A percentile compares a stretch with the other conserved stretches of the same genome.
phyloP scores from a whole-genome alignment of 352 stramenopile species.

The Phytophthora citrophthora region DNA sequence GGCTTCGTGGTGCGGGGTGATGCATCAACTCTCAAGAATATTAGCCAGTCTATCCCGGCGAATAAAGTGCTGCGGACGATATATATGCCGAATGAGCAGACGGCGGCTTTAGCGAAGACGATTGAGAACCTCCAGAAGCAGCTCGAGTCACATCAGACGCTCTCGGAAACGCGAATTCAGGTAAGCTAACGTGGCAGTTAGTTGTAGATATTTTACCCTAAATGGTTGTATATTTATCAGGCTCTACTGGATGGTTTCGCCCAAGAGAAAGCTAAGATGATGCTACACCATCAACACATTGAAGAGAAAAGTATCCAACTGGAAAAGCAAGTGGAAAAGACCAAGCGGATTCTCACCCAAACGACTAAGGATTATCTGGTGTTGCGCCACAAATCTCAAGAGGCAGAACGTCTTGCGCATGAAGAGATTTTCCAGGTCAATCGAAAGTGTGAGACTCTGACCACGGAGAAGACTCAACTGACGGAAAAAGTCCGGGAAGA shows the following conservation, averaged over 20 bases:
- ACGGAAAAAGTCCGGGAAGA: constrained; percentile 53
- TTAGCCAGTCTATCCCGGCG: constrained; percentile 11
- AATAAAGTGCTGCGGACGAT: constrained; percentile 75
- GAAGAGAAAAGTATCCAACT: constrained; percentile 43
- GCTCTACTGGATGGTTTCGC: constrained; percentile 61
- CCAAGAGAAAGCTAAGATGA: constrained; percentile 58
- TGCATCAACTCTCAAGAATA: constrained; percentile 22
- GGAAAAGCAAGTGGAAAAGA: constrained; percentile 60
- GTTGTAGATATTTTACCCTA: background rate
- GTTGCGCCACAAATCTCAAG: constrained; percentile 69
- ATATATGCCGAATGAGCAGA: constrained; percentile 81
- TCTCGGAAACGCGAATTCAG: constrained; percentile 66
- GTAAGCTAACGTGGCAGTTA: constrained; percentile 22
- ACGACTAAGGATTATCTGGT: constrained; percentile 84
- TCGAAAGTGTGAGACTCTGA: constrained; percentile 44
- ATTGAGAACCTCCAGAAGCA: constrained; percentile 70
- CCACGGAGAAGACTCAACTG: constrained; percentile 48
- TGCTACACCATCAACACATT: constrained; percentile 42
- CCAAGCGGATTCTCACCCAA: constrained; percentile 64
- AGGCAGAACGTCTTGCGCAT: constrained; percentile 58
- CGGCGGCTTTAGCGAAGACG: constrained; percentile 50
- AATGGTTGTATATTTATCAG: constrained; percentile 25
- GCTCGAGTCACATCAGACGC: constrained; percentile 56
- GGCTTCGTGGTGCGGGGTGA: constrained; percentile 23
- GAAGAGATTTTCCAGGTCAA: constrained; percentile 62